Evolutionary conservation across 2,329 filamentous ascomycete genomes (phyloP).

Genomic region (Metarhizium album): DNA sequence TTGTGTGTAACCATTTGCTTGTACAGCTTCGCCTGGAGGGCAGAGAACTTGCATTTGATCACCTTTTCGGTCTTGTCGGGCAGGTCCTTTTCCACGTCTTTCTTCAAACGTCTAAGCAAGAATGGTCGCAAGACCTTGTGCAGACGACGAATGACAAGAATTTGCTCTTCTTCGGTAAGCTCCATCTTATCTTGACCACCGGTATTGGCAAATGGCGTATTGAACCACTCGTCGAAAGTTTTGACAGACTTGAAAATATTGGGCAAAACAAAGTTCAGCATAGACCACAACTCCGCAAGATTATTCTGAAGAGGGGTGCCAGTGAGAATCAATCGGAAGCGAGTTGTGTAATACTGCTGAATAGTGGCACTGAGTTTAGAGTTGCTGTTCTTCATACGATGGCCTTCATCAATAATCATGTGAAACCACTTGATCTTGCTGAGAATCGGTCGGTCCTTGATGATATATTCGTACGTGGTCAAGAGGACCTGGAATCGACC

Average conservation of each 20-base stretch:
- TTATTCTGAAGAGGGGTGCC: constrained; percentile 98
- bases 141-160: constrained; percentile 93
- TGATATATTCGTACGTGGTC: constrained; percentile 98
- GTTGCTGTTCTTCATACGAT: constrained; percentile 97
- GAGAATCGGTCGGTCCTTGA: constrained; percentile 90
- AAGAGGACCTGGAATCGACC: constrained; percentile 92
- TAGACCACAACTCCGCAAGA: constrained; percentile 87
- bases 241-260: constrained; percentile 99
- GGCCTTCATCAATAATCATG: constrained; percentile 99
- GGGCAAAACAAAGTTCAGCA: constrained; percentile 95
- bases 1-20: constrained; percentile 97
- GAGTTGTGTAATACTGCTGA: constrained; percentile 86
- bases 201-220: constrained; percentile 97
- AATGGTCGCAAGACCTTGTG: constrained; percentile 97
- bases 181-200: constrained; percentile 98
- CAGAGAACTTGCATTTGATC: constrained; percentile 97
- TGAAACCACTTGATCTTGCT: constrained; percentile 99
- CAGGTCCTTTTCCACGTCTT: constrained; percentile 97
- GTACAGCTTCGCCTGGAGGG: constrained; percentile 86
- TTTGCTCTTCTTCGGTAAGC: constrained; percentile 96
- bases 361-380: constrained; percentile 95
- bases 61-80: constrained; percentile 99
- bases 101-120: constrained; percentile 95
- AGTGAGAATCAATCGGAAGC: constrained; percentile 92
- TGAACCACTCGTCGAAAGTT: constrained; percentile 99